phyloP scores from a whole-genome alignment of 805 yeast genomes.

The Monosporozyma servazzii region DNA sequence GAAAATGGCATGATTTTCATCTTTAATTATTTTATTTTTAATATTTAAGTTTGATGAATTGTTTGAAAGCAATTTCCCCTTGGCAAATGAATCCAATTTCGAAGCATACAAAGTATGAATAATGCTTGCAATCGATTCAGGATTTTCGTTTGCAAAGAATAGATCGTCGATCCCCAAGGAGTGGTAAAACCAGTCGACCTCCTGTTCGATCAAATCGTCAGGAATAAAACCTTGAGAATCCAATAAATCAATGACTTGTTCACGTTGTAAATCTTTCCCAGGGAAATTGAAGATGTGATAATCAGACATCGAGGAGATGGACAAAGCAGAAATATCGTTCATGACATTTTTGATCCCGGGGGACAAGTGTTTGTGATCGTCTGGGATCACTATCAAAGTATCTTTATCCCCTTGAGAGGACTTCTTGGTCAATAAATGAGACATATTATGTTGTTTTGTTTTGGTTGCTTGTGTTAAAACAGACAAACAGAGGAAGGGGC shows the following conservation, averaged over 20 bases:
- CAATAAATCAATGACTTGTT: constrained; percentile 67
- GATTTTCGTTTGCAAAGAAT: constrained; percentile 79
- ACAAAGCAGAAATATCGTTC: constrained; percentile 35
- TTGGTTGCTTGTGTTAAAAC: background rate
- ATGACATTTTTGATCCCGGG: background rate
- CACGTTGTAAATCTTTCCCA: constrained; percentile 75
- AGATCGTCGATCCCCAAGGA: constrained; percentile 84
- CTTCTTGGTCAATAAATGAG: background rate
- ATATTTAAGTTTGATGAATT: constrained; percentile 37
- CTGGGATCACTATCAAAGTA: background rate
- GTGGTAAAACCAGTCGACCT: constrained; percentile 84
- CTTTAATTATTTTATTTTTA: constrained; percentile 65
- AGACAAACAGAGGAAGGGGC: background rate
- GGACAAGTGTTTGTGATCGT: background rate
- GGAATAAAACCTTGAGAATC: constrained; percentile 87
- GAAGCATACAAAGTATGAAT: constrained; percentile 87
- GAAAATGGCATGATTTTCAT: constrained; percentile 79
- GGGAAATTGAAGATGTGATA: constrained; percentile 69
- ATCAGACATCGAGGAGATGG: constrained; percentile 44
- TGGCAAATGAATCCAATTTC: constrained; percentile 78
- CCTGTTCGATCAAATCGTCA: constrained; percentile 72
- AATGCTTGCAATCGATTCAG: constrained; percentile 71
- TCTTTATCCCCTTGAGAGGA: background rate
- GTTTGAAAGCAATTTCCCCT: constrained; percentile 35
- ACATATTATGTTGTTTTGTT: background rate